A percentile compares a stretch with the other conserved stretches of the same genome.
Evolutionary conservation across 164 flowering plant species (phyloP).

Genomic region (Litsea cubeba): DNA sequence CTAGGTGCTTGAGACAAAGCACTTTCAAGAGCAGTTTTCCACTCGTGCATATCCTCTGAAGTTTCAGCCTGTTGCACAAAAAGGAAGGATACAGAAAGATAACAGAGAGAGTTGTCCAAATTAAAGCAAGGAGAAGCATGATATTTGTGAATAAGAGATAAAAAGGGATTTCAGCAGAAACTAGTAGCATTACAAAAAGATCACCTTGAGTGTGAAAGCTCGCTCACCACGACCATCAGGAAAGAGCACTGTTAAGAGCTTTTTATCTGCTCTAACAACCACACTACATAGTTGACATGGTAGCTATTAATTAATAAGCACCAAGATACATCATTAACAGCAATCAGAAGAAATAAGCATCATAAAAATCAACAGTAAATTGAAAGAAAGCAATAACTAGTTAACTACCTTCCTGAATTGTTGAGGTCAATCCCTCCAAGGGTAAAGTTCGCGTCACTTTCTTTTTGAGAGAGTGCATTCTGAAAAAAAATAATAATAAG

Average conservation of each 20-base stretch:
- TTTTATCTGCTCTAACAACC: constrained; percentile 81
- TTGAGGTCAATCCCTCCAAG: constrained; percentile 99
- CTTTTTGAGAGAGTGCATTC: constrained; percentile 72
- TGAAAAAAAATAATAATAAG: constrained; percentile 25
- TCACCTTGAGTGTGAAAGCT: constrained; percentile 93
- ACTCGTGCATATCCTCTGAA: constrained; percentile 75
- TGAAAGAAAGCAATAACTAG: constrained; percentile 18
- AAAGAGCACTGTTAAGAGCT: constrained; percentile 87
- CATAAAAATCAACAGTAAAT: constrained; percentile 3
- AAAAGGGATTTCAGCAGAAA: background rate
- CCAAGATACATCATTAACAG: background rate
- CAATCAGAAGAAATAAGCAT: no score
- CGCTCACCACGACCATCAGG: constrained; percentile 97
- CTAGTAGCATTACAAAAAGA: background rate
- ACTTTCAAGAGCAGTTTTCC: constrained; percentile 89
- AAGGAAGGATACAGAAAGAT: background rate
- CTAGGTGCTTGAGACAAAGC: constrained; percentile 87
- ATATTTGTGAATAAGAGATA: background rate
- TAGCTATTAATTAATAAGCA: background rate
- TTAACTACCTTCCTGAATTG: constrained; percentile 94
- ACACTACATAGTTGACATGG: constrained; percentile 45
- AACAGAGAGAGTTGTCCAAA: constrained; percentile 4
- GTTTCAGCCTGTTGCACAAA: constrained; percentile 73
- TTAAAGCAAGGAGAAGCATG: background rate
- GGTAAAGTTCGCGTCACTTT: constrained; percentile 81